Evolutionary conservation across 306 rosid genomes (phyloP).

Genomic region (Sesbania bispinosa): DNA sequence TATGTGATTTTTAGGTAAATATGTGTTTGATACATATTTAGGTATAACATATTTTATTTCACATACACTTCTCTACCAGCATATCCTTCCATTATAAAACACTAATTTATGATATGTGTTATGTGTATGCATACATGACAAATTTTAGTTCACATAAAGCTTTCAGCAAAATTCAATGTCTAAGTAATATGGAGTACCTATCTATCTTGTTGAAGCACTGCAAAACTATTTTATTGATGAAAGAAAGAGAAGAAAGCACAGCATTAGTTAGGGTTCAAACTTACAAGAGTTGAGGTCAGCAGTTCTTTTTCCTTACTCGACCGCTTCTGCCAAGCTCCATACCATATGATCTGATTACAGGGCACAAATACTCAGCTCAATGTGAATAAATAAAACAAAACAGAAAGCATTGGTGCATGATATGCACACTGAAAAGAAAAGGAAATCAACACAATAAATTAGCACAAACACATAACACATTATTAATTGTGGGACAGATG

Average conservation of each 20-base stretch:
- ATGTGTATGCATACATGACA: background rate
- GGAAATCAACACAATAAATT: background rate
- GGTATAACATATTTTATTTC: no score
- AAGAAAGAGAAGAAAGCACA: background rate
- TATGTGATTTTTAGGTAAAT: no score
- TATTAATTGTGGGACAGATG: background rate
- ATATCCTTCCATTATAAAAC: no score
- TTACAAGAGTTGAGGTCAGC: constrained; percentile 56
- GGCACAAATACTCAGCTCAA: background rate
- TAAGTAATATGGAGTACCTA: no score
- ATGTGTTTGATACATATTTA: no score
- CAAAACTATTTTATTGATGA: no score
- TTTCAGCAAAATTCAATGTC: no score
- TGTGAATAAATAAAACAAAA: background rate
- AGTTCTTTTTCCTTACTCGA: constrained; percentile 51
- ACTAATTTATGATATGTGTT: no score
- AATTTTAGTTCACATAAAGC: background rate
- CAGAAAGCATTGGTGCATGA: background rate
- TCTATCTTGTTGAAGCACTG: no score
- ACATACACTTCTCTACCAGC: no score
- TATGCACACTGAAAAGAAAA: background rate
- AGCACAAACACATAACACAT: background rate
- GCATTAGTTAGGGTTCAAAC: constrained; percentile 8
- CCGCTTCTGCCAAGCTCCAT: constrained; percentile 74
- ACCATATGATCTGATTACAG: constrained; percentile 77